Base-by-base conservation (phyloP, 176 grass and related monocot species). In the Lolium multiflorum region DNA sequence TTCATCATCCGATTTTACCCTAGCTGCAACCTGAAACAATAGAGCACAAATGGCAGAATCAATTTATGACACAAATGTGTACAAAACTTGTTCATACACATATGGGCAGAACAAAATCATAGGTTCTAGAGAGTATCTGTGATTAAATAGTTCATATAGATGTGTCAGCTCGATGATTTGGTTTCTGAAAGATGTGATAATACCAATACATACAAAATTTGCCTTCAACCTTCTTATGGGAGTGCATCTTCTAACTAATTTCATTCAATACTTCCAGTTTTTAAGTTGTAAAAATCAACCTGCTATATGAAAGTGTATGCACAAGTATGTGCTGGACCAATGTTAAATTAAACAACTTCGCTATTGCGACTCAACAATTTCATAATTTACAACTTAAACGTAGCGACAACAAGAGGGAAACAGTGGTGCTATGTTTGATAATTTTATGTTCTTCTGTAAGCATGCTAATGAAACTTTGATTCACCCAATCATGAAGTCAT, bases 11-110 rank as follows among this genome's bases (percentile, higher is more conserved):
- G 84, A 81, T 16, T 91, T 91, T 56, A 98, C 94, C 85, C 87
- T 91, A 88, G 94, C 97, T 71, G 97, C 97, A 76, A 98, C 97
- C 97, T 98, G 90, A 98, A 94, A 95, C 28, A 59, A 67, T 24
- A 86, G 11, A 22, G 46, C 50, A 46, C 38, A 75, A 52, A 66
- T 50, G 31, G 13, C 16, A 37, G 81, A 51, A 80, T 51, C 50
- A 87, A 82, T 67, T 60, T 84, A 64, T 20, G 54, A 63, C 14
- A 58, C 5, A 15, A 61, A 83, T 11, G 77, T 72, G 68, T 11
- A 4, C 26, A 76, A 26, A 76, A 26, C 31, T 37, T 68, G 31
- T 68, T 4, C n/a, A 41, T 21, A 68, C 35, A 48, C n/a, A 77
- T 3, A 81, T 9, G 66, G 25, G 38, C 35, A 62, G 25, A 77